Percentiles rank a stretch among this genome's conserved stretches.
Evolutionary conservation across 805 yeast genomes (phyloP).

Genomic region (Saturnispora serradocipensis): DNA sequence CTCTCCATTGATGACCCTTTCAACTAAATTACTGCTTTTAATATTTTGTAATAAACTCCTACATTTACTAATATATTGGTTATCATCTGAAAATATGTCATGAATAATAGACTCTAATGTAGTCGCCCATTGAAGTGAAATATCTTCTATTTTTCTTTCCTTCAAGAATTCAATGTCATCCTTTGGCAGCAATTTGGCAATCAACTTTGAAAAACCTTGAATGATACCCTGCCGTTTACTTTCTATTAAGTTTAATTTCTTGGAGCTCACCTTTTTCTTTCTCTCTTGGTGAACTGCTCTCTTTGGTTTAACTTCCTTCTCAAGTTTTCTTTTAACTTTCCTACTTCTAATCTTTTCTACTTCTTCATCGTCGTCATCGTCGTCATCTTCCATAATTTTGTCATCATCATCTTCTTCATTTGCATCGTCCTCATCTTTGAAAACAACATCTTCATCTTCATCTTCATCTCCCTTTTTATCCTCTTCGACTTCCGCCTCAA

Average conservation of each 20-base stretch:
- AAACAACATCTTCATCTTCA: slow-evolving; percentile 1
- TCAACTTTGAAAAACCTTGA: slow-evolving; percentile 32
- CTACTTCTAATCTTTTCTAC: slow-evolving; percentile 11
- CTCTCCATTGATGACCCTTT: slow-evolving; percentile 44
- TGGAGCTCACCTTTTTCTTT: neutral
- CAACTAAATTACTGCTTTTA: slow-evolving; percentile 48
- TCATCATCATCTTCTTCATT: slow-evolving; percentile 8
- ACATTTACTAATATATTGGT: slow-evolving; percentile 53
- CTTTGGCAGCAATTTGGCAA: slow-evolving; percentile 32
- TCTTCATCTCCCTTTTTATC: slow-evolving; percentile 2
- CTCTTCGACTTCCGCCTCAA: slow-evolving; percentile 6
- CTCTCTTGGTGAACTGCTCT: neutral
- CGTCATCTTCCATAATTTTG: slow-evolving; percentile 4
- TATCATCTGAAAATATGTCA: slow-evolving; percentile 9
- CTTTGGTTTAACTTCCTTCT: slow-evolving; percentile 3
- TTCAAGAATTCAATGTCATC: slow-evolving; percentile 15
- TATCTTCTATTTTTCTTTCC: slow-evolving; percentile 22
- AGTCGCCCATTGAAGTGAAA: slow-evolving; percentile 39
- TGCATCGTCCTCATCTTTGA: neutral
- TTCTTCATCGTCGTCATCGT: slow-evolving; percentile 10
- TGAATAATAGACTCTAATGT: slow-evolving; percentile 39
- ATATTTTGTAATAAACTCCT: slow-evolving; percentile 57
- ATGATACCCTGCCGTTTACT: slow-evolving; percentile 29
- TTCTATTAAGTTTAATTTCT: slow-evolving; percentile 21
- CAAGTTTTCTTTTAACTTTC: slow-evolving; percentile 8